These are phyloP conservation scores for Umbelopsis ramanniana DNA, from an alignment of 192 early-diverging fungal genomes.

Conservation along the genomic window DNA sequence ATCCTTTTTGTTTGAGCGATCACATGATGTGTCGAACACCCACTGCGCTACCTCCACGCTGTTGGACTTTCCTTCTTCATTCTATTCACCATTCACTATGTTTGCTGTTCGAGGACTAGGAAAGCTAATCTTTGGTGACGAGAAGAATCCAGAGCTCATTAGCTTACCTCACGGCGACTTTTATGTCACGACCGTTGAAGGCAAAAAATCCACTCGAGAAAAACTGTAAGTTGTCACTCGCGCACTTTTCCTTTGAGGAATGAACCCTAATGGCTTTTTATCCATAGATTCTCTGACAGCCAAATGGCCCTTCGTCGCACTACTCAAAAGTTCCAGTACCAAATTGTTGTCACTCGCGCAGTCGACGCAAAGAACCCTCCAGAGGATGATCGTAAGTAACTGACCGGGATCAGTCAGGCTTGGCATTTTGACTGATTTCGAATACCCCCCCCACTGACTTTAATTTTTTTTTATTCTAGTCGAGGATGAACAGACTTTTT, in stretches of 20 bases:
- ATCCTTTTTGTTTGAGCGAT: background rate
- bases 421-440: constrained; percentile 1
- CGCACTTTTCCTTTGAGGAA: background rate
- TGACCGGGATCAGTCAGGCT: constrained; percentile 28
- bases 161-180: constrained; percentile 57
- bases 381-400: constrained; percentile 33
- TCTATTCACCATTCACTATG: constrained; percentile 39
- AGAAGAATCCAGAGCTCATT: constrained; percentile 46
- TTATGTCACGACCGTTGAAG: constrained; percentile 49
- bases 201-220: constrained; percentile 42
- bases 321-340: constrained; percentile 64
- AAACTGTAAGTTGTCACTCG: constrained; percentile 21
- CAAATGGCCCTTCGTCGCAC: constrained; percentile 72
- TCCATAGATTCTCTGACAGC: constrained; percentile 64
- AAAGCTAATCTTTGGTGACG: constrained; percentile 59
- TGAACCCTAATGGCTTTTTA: background rate
- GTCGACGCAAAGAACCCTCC: constrained; percentile 70
- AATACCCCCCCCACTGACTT: background rate
- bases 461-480: constrained; percentile 17
- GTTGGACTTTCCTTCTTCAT: background rate
- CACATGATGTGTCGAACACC: background rate
- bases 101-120: constrained; percentile 59
- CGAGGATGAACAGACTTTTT: constrained; percentile 73
- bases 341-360: constrained; percentile 75
- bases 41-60: background rate